phyloP scores from a whole-genome alignment of 179 eudicot genomes.

The Vitellaria paradoxa region DNA sequence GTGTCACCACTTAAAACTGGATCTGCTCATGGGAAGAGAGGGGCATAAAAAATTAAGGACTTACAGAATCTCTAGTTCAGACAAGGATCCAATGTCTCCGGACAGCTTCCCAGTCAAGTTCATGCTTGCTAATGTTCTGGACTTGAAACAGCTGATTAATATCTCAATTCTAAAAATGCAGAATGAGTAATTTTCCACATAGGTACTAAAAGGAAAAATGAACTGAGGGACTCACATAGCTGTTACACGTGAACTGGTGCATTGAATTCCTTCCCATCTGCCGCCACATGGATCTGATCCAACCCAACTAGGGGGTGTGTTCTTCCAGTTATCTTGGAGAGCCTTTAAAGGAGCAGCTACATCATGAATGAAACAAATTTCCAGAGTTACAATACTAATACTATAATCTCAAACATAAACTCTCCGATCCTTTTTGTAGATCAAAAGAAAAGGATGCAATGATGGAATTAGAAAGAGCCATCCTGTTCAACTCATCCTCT shows the following conservation, averaged over 20 bases:
- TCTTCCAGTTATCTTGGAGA: constrained; percentile 24
- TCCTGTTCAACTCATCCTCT: constrained; percentile 1
- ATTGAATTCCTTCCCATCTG: constrained; percentile 65
- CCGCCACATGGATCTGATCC: constrained; percentile 35
- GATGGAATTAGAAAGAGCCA: not conserved
- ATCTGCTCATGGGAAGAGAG: not conserved
- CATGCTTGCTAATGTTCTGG: constrained; percentile 58
- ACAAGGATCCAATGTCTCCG: constrained; percentile 49
- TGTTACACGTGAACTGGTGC: constrained; percentile 46
- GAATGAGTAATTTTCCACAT: not conserved
- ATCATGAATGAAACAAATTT: not conserved
- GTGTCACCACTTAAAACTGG: not conserved
- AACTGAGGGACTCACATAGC: constrained; percentile 41
- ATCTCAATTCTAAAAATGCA: constrained; percentile 5
- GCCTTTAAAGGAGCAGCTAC: constrained; percentile 23
- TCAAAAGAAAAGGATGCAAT: not conserved
- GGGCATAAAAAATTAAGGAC: constrained; percentile 18
- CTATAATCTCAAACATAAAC: not conserved
- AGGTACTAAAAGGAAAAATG: not conserved
- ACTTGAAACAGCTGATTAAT: constrained; percentile 13
- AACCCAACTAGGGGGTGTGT: constrained; percentile 32
- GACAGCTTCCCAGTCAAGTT: constrained; percentile 54
- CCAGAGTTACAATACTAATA: not conserved
- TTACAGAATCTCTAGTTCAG: constrained; percentile 61
- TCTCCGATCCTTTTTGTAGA: not conserved